Base-by-base conservation (phyloP, 805 yeast species). In the Schizosaccharomyces osmophilus region DNA sequence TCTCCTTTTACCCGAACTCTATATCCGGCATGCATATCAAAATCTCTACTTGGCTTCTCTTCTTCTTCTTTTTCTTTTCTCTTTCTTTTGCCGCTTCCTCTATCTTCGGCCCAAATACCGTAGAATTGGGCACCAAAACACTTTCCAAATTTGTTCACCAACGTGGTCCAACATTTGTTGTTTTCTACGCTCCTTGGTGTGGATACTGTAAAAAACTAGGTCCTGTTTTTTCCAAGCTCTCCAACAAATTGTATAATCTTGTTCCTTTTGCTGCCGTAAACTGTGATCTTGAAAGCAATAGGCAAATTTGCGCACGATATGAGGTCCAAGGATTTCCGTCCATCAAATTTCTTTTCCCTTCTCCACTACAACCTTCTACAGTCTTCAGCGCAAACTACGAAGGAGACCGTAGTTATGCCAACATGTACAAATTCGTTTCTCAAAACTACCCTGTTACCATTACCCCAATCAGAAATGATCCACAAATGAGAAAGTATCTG, bases 171-270 rank as follows among this genome's bases (percentile, higher is more conserved):
- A 77, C 87, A 5, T 77, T 87, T 64, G 87, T 87, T 65, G 84
- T 87, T 73, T 83, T 81, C 72, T 80, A 78, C 68, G 84, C 84
- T 48, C 81, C 95, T 74, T 89, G 96, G 96, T 87, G 95, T 77
- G 94, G 95, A 57, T 95, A 88, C 78, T 87, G 96, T 77, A 87
- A 86, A 78, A 85, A 80, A 73, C 78, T 88, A 72, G 90, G 90
- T 61, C 95, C 96, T 69, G 77, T 77, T 63, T 90, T 82, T 77
- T 94, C 86, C 71, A 93, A 89, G 70, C 80, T 93, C 65, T 96
- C 90, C 61, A 82, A 75, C 60, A 68, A 83, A 61, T 85, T 78
- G 73, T 76, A 74, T 63, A 81, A 82, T 69, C 69, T 73, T 26
- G 75, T 72, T 59, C 75, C 76, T 60, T 71, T 73, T 61, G 74